A percentile compares a stretch with the other conserved stretches of the same genome.
Conservation (phyloP, 345 rosid genomes). For the Hypericum perforatum region DNA sequence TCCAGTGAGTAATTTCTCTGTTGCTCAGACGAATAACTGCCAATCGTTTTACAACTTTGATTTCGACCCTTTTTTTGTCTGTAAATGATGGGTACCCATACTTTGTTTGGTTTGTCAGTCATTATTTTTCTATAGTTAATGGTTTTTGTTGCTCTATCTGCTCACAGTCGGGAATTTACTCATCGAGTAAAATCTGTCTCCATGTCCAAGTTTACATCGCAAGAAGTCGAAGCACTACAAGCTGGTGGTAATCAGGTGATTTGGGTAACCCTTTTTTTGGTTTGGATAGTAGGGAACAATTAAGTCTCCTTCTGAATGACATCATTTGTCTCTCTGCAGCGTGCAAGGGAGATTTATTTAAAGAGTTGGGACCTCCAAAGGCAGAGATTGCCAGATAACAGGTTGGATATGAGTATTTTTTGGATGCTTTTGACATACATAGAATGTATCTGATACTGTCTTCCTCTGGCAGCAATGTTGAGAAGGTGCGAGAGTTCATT, state of each 20-base stretch:
- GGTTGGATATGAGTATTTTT: constrained; percentile 30
- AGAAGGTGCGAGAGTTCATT: constrained; percentile 76
- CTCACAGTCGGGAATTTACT: constrained; percentile 86
- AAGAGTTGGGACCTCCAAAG: constrained; percentile 79
- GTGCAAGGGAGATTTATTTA: constrained; percentile 82
- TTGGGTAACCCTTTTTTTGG: constrained; percentile 1
- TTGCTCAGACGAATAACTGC: background rate
- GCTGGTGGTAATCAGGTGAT: constrained; percentile 94
- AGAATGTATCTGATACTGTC: constrained; percentile 6
- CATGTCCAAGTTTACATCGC: constrained; percentile 86
- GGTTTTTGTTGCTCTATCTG: constrained; percentile 1
- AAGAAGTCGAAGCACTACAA: constrained; percentile 96
- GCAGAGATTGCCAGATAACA: constrained; percentile 80
- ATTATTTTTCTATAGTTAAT: background rate
- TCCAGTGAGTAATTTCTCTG: constrained; percentile 61
- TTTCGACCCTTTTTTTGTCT: background rate
- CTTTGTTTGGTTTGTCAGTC: no score
- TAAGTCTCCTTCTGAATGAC: constrained; percentile 15
- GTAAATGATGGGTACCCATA: no score
- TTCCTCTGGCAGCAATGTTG: constrained; percentile 50
- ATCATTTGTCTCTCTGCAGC: constrained; percentile 37
- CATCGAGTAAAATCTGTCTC: constrained; percentile 98
- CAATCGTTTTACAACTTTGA: background rate
- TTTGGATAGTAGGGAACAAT: constrained; percentile 9
- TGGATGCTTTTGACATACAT: background rate